phyloP scores from a whole-genome alignment of 805 yeast genomes.

The Hanseniaspora vineae region DNA sequence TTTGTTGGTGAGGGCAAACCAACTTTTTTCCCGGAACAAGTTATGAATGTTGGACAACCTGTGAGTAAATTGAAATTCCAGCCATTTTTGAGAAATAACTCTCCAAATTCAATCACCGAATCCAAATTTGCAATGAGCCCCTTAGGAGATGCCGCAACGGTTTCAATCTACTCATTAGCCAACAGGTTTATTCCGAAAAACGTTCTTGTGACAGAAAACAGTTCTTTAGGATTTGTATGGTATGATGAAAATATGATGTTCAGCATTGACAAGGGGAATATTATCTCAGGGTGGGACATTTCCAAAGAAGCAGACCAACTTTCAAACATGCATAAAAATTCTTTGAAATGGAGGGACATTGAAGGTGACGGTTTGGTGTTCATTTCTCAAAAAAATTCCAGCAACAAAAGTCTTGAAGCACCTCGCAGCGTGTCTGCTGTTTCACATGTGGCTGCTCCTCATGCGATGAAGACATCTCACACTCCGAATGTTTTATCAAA shows the following conservation, averaged over 20 bases:
- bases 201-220: slow-evolving; percentile 19
- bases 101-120: slow-evolving; percentile 22
- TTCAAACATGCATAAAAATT: slow-evolving; percentile 17
- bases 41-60: slow-evolving; percentile 63
- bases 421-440: too few species aligned
- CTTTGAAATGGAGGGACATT: slow-evolving; percentile 24
- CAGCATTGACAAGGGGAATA: slow-evolving; percentile 21
- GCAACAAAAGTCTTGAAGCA: too few species aligned
- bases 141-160: slow-evolving; percentile 53
- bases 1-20: slow-evolving; percentile 17
- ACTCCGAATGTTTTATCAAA: too few species aligned
- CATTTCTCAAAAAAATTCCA: slow-evolving; percentile 3
- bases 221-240: slow-evolving; percentile 25
- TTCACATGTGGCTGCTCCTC: too few species aligned
- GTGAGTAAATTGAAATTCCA: slow-evolving; percentile 40
- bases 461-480: too few species aligned
- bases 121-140: slow-evolving; percentile 67
- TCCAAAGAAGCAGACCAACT: slow-evolving; percentile 20
- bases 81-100: slow-evolving; percentile 17
- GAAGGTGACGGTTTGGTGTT: slow-evolving; percentile 24
- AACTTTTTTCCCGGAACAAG: slow-evolving; percentile 44
- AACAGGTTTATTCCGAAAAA: slow-evolving; percentile 62
- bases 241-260: slow-evolving; percentile 22
- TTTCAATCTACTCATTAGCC: slow-evolving; percentile 55
- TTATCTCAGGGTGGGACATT: slow-evolving; percentile 22